These are phyloP conservation scores for Hypoxylon subgilvum DNA, from an alignment of 495 filamentous ascomycete species.

Conservation along the genomic window DNA sequence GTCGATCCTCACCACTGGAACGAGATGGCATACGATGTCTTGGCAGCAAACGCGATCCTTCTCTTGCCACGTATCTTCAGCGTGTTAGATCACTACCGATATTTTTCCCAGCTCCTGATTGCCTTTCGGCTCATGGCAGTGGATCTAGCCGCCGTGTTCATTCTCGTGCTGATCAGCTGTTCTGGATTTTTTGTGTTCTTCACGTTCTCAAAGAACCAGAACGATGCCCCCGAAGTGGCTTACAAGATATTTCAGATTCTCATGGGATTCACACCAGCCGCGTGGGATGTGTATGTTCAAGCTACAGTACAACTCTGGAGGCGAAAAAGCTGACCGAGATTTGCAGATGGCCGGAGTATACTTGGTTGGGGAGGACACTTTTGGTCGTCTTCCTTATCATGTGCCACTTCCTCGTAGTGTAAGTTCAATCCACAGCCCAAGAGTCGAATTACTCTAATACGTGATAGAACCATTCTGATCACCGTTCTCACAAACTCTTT, in stretches of 20 bases:
- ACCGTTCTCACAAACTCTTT: conserved; percentile 93
- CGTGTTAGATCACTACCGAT: conserved; percentile 88
- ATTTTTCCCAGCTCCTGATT: conserved; percentile 92
- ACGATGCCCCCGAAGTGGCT: conserved; percentile 69
- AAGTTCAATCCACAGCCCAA: conserved; percentile 18
- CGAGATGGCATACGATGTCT: conserved; percentile 84
- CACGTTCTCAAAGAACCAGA: conserved; percentile 71
- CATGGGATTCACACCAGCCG: conserved; percentile 73
- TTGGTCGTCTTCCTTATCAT: conserved; percentile 86
- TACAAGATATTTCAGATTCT: conserved; percentile 91
- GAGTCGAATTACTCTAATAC: conserved; percentile 19
- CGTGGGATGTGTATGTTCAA: conserved; percentile 56
- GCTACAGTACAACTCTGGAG: neutral
- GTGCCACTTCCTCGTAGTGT: conserved; percentile 91
- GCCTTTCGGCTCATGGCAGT: conserved; percentile 91
- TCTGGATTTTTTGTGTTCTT: conserved; percentile 96
- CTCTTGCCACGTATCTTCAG: conserved; percentile 90
- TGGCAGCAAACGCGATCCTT: conserved; percentile 86
- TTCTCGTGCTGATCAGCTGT: conserved; percentile 82
- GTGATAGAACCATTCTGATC: conserved; percentile 75
- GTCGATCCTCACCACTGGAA: conserved; percentile 72
- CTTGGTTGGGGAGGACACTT: conserved; percentile 73
- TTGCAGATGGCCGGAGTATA: conserved; percentile 75
- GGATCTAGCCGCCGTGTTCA: conserved; percentile 80
- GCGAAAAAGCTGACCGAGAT: conserved; percentile 45